These are phyloP conservation scores for Termitomyces sp. DNA, from an alignment of 768 basidiomycete genomes.

Conservation along the genomic window DNA sequence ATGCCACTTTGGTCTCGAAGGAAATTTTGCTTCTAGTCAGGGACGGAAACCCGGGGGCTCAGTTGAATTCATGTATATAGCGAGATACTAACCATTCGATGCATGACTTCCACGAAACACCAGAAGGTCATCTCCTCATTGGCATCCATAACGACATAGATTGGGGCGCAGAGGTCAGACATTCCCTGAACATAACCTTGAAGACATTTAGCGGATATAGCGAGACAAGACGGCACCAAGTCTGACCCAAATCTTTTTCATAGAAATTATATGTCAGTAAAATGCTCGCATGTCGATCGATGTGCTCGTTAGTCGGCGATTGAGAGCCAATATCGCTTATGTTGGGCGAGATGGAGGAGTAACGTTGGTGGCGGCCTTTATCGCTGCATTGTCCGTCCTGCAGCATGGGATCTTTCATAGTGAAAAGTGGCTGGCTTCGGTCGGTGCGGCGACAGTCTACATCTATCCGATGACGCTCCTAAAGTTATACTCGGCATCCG, in stretches of 20 bases:
- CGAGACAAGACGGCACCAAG: conserved; percentile 3
- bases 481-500: neutral
- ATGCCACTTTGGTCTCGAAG: conserved; percentile 95
- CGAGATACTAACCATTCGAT: conserved; percentile 70
- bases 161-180: conserved; percentile 92
- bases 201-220: conserved; percentile 1
- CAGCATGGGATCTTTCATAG: conserved; percentile 31
- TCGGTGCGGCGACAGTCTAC: conserved; percentile 98
- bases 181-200: conserved; percentile 97
- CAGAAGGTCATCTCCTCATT: conserved; percentile 93
- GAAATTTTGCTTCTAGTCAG: conserved; percentile 83
- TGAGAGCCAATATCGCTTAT: conserved; percentile 77
- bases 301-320: conserved; percentile 85
- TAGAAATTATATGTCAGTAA: conserved; percentile 89
- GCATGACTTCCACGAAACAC: conserved; percentile 95
- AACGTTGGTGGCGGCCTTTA: conserved; percentile 47
- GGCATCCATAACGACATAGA: conserved; percentile 87
- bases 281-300: conserved; percentile 81
- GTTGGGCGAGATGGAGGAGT: conserved; percentile 72
- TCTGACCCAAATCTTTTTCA: conserved; percentile 80
- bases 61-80: neutral
- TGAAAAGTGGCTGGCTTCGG: conserved; percentile 86
- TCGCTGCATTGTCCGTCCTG: conserved; percentile 40
- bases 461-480: conserved; percentile 91
- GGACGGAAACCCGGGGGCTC: conserved; percentile 4